Percentiles rank a stretch among this genome's conserved stretches.
phyloP scores from a whole-genome alignment of 169 alveolate species.

The Cystoisospora suis region DNA sequence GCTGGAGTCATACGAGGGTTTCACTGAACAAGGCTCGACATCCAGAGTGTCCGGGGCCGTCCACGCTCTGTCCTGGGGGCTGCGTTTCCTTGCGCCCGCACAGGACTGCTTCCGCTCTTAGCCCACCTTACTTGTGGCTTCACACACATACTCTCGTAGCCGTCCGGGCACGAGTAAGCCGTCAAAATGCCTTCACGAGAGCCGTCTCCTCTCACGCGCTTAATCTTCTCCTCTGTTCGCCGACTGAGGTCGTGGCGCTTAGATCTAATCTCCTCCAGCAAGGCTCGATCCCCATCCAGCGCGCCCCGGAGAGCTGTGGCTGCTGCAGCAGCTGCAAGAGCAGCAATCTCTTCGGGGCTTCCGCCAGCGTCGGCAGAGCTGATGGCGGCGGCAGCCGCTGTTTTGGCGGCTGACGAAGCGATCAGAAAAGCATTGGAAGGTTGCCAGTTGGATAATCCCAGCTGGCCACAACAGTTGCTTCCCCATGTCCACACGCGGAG shows the following conservation, averaged over 20 bases:
- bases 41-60: no score
- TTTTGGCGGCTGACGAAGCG: not conserved
- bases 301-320: not conserved
- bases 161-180: not conserved
- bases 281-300: no score
- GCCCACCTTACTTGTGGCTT: conserved; percentile 31
- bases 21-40: no score
- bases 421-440: not conserved
- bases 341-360: not conserved
- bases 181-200: not conserved
- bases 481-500: conserved; percentile 38
- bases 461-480: conserved; percentile 35
- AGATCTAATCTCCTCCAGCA: no score
- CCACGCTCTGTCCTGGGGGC: no score
- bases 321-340: not conserved
- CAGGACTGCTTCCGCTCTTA: no score
- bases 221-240: not conserved
- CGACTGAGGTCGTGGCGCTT: not conserved
- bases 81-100: no score
- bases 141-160: conserved; percentile 19
- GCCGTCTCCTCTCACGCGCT: not conserved
- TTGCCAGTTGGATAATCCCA: conserved; percentile 20
- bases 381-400: not conserved
- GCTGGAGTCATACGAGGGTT: no score
- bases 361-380: not conserved